These are phyloP conservation scores for Podaxis sp. DNA, from an alignment of 768 basidiomycete species.

Conservation along the genomic window DNA sequence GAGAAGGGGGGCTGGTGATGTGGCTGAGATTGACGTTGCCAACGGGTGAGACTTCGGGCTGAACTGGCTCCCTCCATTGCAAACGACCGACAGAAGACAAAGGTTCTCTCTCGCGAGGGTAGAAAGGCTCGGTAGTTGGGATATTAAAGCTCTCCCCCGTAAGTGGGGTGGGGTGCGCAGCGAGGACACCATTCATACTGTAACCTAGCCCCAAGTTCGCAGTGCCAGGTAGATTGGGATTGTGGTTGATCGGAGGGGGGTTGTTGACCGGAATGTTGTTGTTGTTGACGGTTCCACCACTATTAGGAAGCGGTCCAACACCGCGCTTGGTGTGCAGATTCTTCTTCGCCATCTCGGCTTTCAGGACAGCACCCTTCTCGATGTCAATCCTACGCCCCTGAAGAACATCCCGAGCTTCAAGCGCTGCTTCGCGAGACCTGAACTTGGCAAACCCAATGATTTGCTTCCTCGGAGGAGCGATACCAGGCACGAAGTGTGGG, in stretches of 20 bases:
- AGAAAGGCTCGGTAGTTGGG: conserved; percentile 7
- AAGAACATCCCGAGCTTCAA: conserved; percentile 81
- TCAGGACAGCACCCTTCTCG: conserved; percentile 88
- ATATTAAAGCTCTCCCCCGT: conserved; percentile 4
- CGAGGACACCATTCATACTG: not conserved
- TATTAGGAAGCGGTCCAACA: conserved; percentile 54
- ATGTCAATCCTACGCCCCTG: conserved; percentile 90
- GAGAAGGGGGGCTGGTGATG: conserved; percentile 9
- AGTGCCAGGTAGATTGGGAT: conserved; percentile 2
- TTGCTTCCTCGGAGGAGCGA: conserved; percentile 77
- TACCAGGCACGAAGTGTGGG: conserved; percentile 26
- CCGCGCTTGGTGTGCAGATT: conserved; percentile 95
- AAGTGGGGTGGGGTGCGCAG: not conserved
- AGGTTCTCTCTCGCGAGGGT: conserved; percentile 13
- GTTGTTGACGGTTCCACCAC: conserved; percentile 26
- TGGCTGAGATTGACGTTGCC: conserved; percentile 8
- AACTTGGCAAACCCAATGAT: conserved; percentile 99
- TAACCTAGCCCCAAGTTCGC: not conserved
- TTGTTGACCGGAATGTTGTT: conserved; percentile 14
- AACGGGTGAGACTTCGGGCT: conserved; percentile 11
- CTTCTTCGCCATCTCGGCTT: conserved; percentile 99
- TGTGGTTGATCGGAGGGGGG: conserved; percentile 16
- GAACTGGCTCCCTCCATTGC: conserved; percentile 13
- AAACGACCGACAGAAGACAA: conserved; percentile 12
- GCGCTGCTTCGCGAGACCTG: conserved; percentile 78